Base-by-base conservation (phyloP, 345 rosid genomes). In the Fremontodendron californicum region DNA sequence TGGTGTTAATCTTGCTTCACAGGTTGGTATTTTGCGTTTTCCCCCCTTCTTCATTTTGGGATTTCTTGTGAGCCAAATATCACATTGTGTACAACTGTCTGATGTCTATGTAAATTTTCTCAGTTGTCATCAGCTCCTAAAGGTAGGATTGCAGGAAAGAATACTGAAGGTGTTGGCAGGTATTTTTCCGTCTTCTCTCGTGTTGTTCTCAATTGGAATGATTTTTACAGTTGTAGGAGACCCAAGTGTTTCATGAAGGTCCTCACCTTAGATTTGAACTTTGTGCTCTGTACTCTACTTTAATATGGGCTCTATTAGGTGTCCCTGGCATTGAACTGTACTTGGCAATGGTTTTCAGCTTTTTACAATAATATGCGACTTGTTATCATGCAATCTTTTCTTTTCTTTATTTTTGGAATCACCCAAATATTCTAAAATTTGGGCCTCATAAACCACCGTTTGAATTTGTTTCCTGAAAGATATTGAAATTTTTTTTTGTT, bases 1-100 rank as follows among this genome's bases (percentile, higher is more conserved):
- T 62, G 98, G 99, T 75, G 89, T 96, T 66, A 96, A 93, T 77
- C 85, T 96, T 68, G 98, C 98, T 37, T 90, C 98, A 37, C 99
- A 93, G 97, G 99, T 93, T 80, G 48, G 90, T 82, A 51, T 58
- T 13, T 29, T 43, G n/a, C 10, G 74, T 54, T 45, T 70, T 62
- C 31, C 49, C 9, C 54, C 72, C 15, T 11, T 74, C 71, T 62
- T 46, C 64, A 35, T 54, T 5, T 3, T 10, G 31, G 60, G 29
- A 6, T 73, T 52, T 58, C 1, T 65, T 74, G 46, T 37, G 54
- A 74, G 31, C 72, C 66, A 51, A 70, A 48, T 37, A 19, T 39
- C 54, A 21, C 6, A 69, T 63, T 37, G 61, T 71, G 78, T 49
- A 29, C 33, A 9, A 29, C 70, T 81, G 78, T 71, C 60, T 75